These are phyloP conservation scores for Neopestalotiopsis sp. DNA, from an alignment of 2,329 filamentous ascomycete genomes.

Conservation along the genomic window DNA sequence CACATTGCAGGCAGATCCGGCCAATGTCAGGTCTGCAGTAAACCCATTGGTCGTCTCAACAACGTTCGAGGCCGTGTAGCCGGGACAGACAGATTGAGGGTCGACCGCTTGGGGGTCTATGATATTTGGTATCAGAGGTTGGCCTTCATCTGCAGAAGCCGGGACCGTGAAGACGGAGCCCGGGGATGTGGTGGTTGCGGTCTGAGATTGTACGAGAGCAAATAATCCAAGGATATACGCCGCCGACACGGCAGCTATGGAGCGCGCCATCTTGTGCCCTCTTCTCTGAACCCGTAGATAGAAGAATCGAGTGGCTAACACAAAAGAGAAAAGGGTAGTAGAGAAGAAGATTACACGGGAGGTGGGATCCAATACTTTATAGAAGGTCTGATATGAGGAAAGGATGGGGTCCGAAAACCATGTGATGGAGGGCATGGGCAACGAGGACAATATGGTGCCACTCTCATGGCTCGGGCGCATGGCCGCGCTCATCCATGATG, in stretches of 20 bases:
- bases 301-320: slow-evolving; percentile 14
- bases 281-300: slow-evolving; percentile 3
- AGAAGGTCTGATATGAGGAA: slow-evolving; percentile 9
- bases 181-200: slow-evolving; percentile 5
- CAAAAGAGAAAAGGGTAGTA: slow-evolving; percentile 8
- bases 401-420: background rate
- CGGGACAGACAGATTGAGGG: slow-evolving; percentile 69
- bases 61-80: slow-evolving; percentile 70
- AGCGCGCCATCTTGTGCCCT: slow-evolving; percentile 20
- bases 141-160: slow-evolving; percentile 49
- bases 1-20: slow-evolving; percentile 74
- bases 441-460: background rate
- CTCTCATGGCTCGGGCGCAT: slow-evolving; percentile 1
- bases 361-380: slow-evolving; percentile 15
- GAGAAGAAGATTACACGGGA: slow-evolving; percentile 11
- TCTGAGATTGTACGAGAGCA: slow-evolving; percentile 15
- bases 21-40: slow-evolving; percentile 73
- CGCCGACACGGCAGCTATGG: slow-evolving; percentile 13
- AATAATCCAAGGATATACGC: slow-evolving; percentile 19
- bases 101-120: slow-evolving; percentile 67
- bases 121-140: slow-evolving; percentile 65
- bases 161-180: slow-evolving; percentile 49
- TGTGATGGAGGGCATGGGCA: background rate
- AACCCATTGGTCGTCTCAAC: slow-evolving; percentile 58
- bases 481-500: slow-evolving; percentile 13